These are phyloP conservation scores for Massospora cicadina DNA, from an alignment of 371 early-diverging fungal species.

Conservation along the genomic window DNA sequence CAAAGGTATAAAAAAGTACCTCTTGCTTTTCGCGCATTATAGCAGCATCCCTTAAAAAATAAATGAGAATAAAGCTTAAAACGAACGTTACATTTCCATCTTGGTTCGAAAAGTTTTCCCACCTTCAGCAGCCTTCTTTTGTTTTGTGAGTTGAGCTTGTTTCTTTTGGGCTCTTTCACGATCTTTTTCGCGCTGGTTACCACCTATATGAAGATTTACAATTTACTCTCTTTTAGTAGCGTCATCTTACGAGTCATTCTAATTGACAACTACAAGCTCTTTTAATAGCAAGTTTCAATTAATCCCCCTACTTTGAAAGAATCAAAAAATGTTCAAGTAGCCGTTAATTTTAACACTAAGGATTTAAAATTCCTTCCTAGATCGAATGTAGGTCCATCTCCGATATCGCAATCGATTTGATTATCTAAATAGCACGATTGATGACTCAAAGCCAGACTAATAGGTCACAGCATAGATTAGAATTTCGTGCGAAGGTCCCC, in stretches of 20 bases:
- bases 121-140: slow-evolving; percentile 5
- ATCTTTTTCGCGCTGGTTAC: slow-evolving; percentile 10
- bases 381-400: too few species aligned
- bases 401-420: too few species aligned
- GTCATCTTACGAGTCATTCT: neutral
- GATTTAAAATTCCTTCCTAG: too few species aligned
- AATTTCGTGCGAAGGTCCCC: too few species aligned
- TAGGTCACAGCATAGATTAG: too few species aligned
- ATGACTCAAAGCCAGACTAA: too few species aligned
- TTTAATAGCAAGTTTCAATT: too few species aligned
- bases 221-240: neutral
- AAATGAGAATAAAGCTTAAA: neutral
- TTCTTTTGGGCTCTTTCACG: slow-evolving; percentile 6
- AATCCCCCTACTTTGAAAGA: too few species aligned
- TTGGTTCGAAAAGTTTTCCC: slow-evolving; percentile 6
- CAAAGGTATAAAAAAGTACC: slow-evolving; percentile 2
- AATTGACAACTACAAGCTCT: too few species aligned
- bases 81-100: neutral
- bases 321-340: too few species aligned
- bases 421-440: too few species aligned
- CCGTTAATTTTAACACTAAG: too few species aligned
- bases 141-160: slow-evolving; percentile 1
- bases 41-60: slow-evolving; percentile 9
- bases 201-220: slow-evolving; percentile 1
- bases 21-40: slow-evolving; percentile 9